A percentile compares a stretch with the other conserved stretches of the same genome.
phyloP scores from a whole-genome alignment of 2,329 filamentous ascomycete genomes.

The Scedosporium apiospermum region DNA sequence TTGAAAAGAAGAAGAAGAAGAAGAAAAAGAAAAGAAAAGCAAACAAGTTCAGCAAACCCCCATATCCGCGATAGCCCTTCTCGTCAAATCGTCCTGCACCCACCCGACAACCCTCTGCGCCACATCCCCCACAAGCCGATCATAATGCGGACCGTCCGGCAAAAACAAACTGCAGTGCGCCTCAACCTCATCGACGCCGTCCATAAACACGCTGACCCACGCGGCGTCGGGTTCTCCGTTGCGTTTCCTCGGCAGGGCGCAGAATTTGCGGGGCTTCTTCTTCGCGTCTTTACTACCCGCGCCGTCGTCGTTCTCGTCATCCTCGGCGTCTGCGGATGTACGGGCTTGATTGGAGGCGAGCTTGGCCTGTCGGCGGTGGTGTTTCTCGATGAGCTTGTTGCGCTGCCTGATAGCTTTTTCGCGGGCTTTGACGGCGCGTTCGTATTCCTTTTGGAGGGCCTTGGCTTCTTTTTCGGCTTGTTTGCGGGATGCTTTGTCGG shows the following conservation, averaged over 20 bases:
- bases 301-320: slow-evolving; percentile 8
- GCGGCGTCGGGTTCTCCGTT: slow-evolving; percentile 53
- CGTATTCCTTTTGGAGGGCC: slow-evolving; percentile 52
- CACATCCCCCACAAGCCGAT: slow-evolving; percentile 66
- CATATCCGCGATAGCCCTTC: slow-evolving; percentile 21
- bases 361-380: slow-evolving; percentile 50
- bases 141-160: slow-evolving; percentile 59
- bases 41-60: neutral
- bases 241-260: slow-evolving; percentile 53
- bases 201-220: slow-evolving; percentile 76
- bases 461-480: slow-evolving; percentile 60
- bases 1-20: too few species aligned
- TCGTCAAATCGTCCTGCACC: slow-evolving; percentile 53
- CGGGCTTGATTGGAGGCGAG: slow-evolving; percentile 24
- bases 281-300: slow-evolving; percentile 14
- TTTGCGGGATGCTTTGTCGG: slow-evolving; percentile 57
- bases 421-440: slow-evolving; percentile 56
- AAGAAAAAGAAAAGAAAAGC: too few species aligned
- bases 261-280: slow-evolving; percentile 65
- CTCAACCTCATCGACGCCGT: slow-evolving; percentile 72
- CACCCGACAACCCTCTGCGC: slow-evolving; percentile 57
- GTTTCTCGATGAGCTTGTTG: slow-evolving; percentile 53
- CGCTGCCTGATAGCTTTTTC: slow-evolving; percentile 45
- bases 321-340: slow-evolving; percentile 8
- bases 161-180: slow-evolving; percentile 81